Evolutionary conservation across 2,329 filamentous ascomycete species (phyloP).

Genomic region (Pseudogymnoascus verrucosus): DNA sequence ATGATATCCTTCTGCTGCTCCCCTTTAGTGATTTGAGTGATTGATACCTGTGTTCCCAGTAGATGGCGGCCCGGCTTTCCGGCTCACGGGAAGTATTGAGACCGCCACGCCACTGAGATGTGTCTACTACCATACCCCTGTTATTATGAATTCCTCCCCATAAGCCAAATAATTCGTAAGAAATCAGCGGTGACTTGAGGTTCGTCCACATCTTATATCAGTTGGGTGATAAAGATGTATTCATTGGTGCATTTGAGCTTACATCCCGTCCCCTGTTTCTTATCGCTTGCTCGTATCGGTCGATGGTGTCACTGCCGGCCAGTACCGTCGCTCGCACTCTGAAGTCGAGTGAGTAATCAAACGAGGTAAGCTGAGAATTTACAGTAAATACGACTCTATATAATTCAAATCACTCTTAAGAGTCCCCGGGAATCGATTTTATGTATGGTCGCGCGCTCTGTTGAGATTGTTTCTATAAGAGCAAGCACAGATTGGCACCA

Average conservation of each 20-base stretch:
- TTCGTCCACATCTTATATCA: not conserved
- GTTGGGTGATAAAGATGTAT: not conserved
- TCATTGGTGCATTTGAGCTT: not conserved
- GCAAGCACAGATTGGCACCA: not conserved
- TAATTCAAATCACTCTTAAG: not conserved
- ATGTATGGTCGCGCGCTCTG: not conserved
- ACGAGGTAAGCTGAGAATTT: not conserved
- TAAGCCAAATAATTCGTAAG: not conserved
- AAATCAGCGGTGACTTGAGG: not conserved
- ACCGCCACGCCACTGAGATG: not conserved
- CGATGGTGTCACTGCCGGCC: slow-evolving; percentile 1
- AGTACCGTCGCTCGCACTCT: not conserved
- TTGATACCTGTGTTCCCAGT: not conserved
- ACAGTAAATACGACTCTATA: not conserved
- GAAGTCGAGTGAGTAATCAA: not conserved
- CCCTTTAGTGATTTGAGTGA: not conserved
- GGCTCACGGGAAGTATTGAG: not conserved
- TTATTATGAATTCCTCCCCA: not conserved
- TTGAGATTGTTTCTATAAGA: not conserved
- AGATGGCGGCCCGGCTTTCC: not conserved
- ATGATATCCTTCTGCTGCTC: slow-evolving; percentile 8
- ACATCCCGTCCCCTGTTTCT: not conserved
- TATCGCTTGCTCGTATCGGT: not conserved
- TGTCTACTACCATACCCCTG: not conserved
- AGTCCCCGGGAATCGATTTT: not conserved